phyloP scores from a whole-genome alignment of 2,329 filamentous ascomycete species.

The Penicillium palitans region DNA sequence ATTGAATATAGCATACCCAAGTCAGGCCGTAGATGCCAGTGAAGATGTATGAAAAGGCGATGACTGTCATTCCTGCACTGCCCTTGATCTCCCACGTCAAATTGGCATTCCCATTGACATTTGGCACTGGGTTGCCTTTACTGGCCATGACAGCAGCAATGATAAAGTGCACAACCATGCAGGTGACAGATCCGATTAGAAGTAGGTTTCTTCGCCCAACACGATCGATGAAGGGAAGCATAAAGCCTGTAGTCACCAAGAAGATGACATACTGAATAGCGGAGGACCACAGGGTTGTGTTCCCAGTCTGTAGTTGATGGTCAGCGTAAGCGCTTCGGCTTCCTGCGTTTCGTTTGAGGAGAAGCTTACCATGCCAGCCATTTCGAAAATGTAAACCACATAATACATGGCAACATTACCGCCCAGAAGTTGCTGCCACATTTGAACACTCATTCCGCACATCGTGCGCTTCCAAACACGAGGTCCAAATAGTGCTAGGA shows the following conservation, averaged over 20 bases:
- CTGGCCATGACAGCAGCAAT: slow-evolving; percentile 56
- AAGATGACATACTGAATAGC: slow-evolving; percentile 60
- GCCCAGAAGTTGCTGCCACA: slow-evolving; percentile 59
- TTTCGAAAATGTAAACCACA: slow-evolving; percentile 61
- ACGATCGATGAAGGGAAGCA: slow-evolving; percentile 53
- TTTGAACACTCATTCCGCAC: slow-evolving; percentile 55
- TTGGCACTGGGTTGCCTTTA: slow-evolving; percentile 48
- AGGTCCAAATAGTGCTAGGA: slow-evolving; percentile 48
- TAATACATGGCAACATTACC: slow-evolving; percentile 63
- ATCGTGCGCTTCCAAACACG: slow-evolving; percentile 54
- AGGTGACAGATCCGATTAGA: slow-evolving; percentile 48
- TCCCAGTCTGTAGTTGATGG: slow-evolving; percentile 33
- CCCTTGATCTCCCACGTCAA: slow-evolving; percentile 52
- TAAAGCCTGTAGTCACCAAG: slow-evolving; percentile 53
- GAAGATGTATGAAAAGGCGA: slow-evolving; percentile 63
- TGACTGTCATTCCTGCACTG: slow-evolving; percentile 56
- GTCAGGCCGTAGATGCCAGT: slow-evolving; percentile 39
- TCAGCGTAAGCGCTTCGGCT: neutral
- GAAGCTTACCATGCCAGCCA: slow-evolving; percentile 53
- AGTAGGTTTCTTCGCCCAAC: slow-evolving; percentile 52
- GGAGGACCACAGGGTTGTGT: slow-evolving; percentile 52
- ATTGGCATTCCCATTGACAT: slow-evolving; percentile 51
- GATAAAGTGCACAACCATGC: slow-evolving; percentile 53
- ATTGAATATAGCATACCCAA: slow-evolving; percentile 41
- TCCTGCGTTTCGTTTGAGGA: neutral